Conservation (phyloP, 2,329 filamentous ascomycete species). For the Lasiodiplodia citricola region DNA sequence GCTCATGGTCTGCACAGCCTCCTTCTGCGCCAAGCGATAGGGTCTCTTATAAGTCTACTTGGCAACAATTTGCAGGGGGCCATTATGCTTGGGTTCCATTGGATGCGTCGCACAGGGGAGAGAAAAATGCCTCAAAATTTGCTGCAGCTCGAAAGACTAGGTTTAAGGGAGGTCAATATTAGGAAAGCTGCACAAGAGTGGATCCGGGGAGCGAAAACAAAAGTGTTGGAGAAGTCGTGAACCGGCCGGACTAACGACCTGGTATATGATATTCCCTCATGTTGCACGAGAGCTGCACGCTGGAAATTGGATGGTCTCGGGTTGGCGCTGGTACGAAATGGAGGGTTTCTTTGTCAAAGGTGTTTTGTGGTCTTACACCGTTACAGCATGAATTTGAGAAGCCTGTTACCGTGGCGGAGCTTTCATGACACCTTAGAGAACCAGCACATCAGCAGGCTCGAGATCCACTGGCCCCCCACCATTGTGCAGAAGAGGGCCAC, state of each 20-base stretch:
- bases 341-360: not conserved
- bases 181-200: not conserved
- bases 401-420: not conserved
- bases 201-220: not conserved
- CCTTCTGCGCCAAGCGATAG: slow-evolving; percentile 1
- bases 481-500: not conserved
- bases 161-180: too few species aligned
- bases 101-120: slow-evolving; percentile 1
- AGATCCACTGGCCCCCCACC: not conserved
- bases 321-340: not conserved
- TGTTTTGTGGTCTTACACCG: not conserved
- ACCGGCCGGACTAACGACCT: not conserved
- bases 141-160: not conserved
- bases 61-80: not conserved
- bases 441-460: not conserved
- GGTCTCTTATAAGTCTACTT: not conserved
- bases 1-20: slow-evolving; percentile 8
- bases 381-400: not conserved
- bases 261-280: not conserved
- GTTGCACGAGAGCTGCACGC: slow-evolving; percentile 1
- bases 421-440: not conserved
- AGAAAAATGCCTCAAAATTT: slow-evolving; percentile 18
- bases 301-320: not conserved
- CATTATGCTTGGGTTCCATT: not conserved
- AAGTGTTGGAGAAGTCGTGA: not conserved